phyloP scores from a whole-genome alignment of 192 early-diverging fungal species.

The Coemansia aciculifera region DNA sequence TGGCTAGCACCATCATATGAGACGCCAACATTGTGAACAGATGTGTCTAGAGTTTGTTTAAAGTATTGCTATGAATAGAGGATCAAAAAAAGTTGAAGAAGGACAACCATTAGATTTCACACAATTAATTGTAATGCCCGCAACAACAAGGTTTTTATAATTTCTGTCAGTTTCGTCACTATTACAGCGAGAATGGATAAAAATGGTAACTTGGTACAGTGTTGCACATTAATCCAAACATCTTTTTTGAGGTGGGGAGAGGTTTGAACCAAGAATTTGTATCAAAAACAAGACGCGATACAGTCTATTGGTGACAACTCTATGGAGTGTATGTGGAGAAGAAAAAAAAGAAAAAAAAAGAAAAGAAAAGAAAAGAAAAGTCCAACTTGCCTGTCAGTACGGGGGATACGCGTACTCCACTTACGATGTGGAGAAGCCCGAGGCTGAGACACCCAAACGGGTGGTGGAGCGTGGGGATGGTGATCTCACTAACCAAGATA shows the following conservation, averaged over 20 bases:
- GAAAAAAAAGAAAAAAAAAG: not conserved
- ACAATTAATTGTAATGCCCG: not conserved
- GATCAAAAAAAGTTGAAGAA: not conserved
- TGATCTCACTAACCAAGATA: not conserved
- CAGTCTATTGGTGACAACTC: not conserved
- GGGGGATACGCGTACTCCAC: not conserved
- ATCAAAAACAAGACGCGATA: not conserved
- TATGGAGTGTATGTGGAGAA: not conserved
- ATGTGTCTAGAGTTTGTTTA: not conserved
- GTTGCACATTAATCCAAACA: conserved; percentile 3
- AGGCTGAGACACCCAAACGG: not conserved
- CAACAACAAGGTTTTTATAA: not conserved
- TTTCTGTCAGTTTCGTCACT: not conserved
- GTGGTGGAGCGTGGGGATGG: not conserved
- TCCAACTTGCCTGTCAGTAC: not conserved
- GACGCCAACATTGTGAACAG: not conserved
- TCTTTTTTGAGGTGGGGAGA: not conserved
- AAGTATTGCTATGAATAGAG: not conserved
- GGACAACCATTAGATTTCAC: not conserved
- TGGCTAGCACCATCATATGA: not conserved
- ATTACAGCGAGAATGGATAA: not conserved
- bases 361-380: no score
- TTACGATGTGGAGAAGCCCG: not conserved
- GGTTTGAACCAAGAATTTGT: not conserved
- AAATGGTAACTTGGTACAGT: not conserved